These are phyloP conservation scores for Acorus calamus DNA, from an alignment of 106 monocot genomes.

Conservation along the genomic window DNA sequence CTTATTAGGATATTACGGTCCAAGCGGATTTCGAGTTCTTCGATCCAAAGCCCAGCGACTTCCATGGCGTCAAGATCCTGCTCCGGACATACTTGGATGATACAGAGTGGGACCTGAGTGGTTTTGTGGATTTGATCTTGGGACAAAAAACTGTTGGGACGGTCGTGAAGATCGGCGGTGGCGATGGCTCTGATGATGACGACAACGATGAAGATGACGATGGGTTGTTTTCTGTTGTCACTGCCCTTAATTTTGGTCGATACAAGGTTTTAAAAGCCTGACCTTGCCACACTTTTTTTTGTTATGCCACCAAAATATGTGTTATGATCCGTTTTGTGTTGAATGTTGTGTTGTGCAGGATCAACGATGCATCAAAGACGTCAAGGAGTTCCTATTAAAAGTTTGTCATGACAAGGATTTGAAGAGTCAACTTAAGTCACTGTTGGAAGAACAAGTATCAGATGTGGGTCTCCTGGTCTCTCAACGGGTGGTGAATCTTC, in stretches of 20 bases:
- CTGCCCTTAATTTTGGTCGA: conserved; percentile 67
- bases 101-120: conserved; percentile 61
- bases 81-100: conserved; percentile 58
- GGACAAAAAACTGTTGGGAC: conserved; percentile 88
- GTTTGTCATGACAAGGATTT: conserved; percentile 30
- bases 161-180: conserved; percentile 53
- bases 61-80: conserved; percentile 68
- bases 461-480: conserved; percentile 53
- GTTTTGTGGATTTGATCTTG: conserved; percentile 86
- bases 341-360: conserved; percentile 14
- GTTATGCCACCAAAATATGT: too few species aligned
- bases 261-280: conserved; percentile 48
- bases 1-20: conserved; percentile 14
- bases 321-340: not conserved
- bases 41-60: conserved; percentile 78
- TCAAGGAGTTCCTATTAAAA: conserved; percentile 45
- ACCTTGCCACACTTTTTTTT: not conserved
- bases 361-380: conserved; percentile 43
- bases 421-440: conserved; percentile 29
- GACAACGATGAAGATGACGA: conserved; percentile 29
- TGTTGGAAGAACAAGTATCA: conserved; percentile 34
- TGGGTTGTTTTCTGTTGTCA: conserved; percentile 55
- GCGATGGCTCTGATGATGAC: conserved; percentile 10
- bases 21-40: conserved; percentile 94
- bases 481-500: conserved; percentile 72